Conservation (phyloP, 176 grass and related monocot genomes). For the Hyparrhenia diplandra region DNA sequence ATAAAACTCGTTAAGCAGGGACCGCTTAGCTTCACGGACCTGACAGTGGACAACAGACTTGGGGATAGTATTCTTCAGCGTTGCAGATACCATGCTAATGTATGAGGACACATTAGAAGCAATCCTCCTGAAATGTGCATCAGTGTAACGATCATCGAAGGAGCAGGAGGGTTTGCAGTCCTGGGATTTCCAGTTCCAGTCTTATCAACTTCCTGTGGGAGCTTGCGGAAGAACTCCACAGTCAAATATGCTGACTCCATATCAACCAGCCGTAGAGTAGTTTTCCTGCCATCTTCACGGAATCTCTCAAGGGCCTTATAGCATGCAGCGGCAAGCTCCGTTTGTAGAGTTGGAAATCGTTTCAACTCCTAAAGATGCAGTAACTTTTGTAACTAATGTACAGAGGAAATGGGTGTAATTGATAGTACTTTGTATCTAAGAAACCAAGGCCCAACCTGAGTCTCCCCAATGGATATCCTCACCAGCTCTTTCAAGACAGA, state of each 20-base stretch:
- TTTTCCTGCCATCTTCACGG: constrained; percentile 74
- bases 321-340: constrained; percentile 73
- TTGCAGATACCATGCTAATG: constrained; percentile 86
- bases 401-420: background rate
- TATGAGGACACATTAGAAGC: constrained; percentile 88
- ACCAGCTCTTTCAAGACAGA: constrained; percentile 93
- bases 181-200: constrained; percentile 35
- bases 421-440: background rate
- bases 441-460: constrained; percentile 51
- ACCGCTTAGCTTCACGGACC: constrained; percentile 87
- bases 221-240: constrained; percentile 90
- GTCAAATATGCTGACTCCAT: constrained; percentile 87
- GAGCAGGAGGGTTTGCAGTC: background rate
- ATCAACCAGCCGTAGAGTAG: constrained; percentile 73
- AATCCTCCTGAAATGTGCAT: constrained; percentile 81
- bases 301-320: constrained; percentile 73
- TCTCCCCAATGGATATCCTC: constrained; percentile 84
- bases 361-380: constrained; percentile 62
- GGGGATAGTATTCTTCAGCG: constrained; percentile 86
- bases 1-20: constrained; percentile 78
- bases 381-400: constrained; percentile 10
- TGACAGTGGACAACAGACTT: constrained; percentile 90
- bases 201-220: constrained; percentile 84
- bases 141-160: constrained; percentile 67
- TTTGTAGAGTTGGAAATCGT: constrained; percentile 85